Evolutionary conservation across 2,329 filamentous ascomycete genomes (phyloP).

Genomic region (Didymella exigua): DNA sequence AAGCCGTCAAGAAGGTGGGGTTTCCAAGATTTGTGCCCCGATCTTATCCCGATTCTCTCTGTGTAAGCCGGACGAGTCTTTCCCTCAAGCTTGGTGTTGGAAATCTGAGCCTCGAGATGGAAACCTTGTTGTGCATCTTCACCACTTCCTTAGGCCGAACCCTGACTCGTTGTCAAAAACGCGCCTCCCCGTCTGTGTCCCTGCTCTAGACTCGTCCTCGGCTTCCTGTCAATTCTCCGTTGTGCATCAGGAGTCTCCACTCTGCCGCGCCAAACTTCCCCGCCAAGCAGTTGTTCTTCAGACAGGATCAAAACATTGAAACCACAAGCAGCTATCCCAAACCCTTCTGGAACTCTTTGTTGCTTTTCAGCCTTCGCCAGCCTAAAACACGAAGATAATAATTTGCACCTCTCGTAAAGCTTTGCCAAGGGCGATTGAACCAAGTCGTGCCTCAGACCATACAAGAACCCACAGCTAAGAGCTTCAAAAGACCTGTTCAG

Average conservation of each 20-base stretch:
- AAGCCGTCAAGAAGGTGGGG: slow-evolving; percentile 24
- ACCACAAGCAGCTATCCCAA: slow-evolving; percentile 29
- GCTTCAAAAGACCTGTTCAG: slow-evolving; percentile 28
- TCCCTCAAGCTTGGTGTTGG: slow-evolving; percentile 21
- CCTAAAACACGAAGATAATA: slow-evolving; percentile 28
- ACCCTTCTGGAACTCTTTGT: slow-evolving; percentile 28
- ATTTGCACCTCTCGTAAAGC: slow-evolving; percentile 18
- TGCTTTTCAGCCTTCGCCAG: background rate
- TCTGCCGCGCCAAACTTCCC: slow-evolving; percentile 37
- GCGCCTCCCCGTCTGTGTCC: slow-evolving; percentile 15
- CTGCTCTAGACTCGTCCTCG: slow-evolving; percentile 11
- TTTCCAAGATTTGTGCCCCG: slow-evolving; percentile 25
- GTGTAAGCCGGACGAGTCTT: slow-evolving; percentile 20
- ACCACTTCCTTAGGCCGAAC: slow-evolving; percentile 8
- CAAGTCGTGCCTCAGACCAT: slow-evolving; percentile 23
- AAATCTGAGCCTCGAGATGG: slow-evolving; percentile 25
- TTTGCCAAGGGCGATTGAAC: slow-evolving; percentile 34
- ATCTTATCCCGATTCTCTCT: slow-evolving; percentile 23
- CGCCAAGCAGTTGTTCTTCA: slow-evolving; percentile 29
- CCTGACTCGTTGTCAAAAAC: slow-evolving; percentile 15
- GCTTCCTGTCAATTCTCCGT: slow-evolving; percentile 17
- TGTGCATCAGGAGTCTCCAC: slow-evolving; percentile 34
- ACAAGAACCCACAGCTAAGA: slow-evolving; percentile 27
- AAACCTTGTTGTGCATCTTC: slow-evolving; percentile 12
- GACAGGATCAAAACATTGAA: slow-evolving; percentile 33